Base-by-base conservation (phyloP, 768 basidiomycete genomes). In the Cystobasidium ongulense region DNA sequence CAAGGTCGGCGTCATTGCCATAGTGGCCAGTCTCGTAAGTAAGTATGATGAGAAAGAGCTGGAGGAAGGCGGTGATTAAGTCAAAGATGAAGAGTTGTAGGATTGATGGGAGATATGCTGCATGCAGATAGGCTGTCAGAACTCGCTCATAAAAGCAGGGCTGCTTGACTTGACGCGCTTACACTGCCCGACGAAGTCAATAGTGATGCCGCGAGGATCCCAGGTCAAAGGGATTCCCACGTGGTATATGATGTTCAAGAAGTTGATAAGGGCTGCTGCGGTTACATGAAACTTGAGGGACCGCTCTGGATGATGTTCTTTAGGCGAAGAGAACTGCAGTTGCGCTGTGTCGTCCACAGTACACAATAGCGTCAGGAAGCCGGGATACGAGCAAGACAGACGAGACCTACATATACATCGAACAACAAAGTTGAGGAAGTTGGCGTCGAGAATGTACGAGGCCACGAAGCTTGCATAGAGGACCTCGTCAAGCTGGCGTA, bases 181-280 rank as follows among this genome's bases (percentile, higher is more conserved):
- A 71, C 68, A n/a, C 54, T 71, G 68, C 10, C 68, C 68, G 4
- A 71, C 36, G 38, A 71, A 71, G 54, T 71, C 68, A 35, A 71
- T 71, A 29, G 53, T 29, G 5, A 71, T 36, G 53, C 68, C 68
- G 3, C 68, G 27, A 21, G 68, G 68, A 59, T 71, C 35, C 29
- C 38, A 29, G 1, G 33, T 36, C 35, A 71, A 35, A 10, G 68
- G 68, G 1, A 59, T 31, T 59, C 31, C 35, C 8, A 71, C 11
- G 38, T 71, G 68, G 25, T 71, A 71, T 27, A 71, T 7, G 31
- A 71, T 52, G 33, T 52, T 38, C 53, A 71, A 59, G 33, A 31
- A 27, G 36, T 71, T 71, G 52, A 71, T 29, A 54, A 59, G 21
- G 29, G 25, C 23, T 11, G 25, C 50, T n/a, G 53, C 53, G 21